A percentile compares a stretch with the other conserved stretches of the same genome.
phyloP scores from a whole-genome alignment of 257 asterid genomes.

The Leonotis leonurus region DNA sequence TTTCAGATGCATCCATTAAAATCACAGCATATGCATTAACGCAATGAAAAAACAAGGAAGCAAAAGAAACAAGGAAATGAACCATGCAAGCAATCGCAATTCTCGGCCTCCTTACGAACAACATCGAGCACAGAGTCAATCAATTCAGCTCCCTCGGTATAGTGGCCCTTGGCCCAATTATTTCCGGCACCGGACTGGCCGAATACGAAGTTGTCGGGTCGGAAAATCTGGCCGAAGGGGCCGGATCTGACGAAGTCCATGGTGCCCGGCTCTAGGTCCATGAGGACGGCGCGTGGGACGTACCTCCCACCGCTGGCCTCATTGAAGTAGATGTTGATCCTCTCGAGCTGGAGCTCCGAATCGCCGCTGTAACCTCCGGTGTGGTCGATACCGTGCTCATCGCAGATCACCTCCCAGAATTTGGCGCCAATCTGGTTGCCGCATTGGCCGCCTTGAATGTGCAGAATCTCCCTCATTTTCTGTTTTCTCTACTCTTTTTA shows the following conservation, averaged over 20 bases:
- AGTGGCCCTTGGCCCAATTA: constrained; percentile 34
- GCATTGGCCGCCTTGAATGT: constrained; percentile 58
- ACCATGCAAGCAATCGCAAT: constrained; percentile 40
- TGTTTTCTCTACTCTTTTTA: neutral
- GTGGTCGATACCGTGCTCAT: constrained; percentile 53
- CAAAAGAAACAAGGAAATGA: neutral
- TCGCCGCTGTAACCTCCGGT: constrained; percentile 42
- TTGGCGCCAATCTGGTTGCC: constrained; percentile 63
- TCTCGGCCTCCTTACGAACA: neutral
- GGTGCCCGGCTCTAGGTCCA: constrained; percentile 68
- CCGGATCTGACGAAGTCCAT: constrained; percentile 62
- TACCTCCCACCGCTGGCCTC: constrained; percentile 66
- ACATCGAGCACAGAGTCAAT: neutral
- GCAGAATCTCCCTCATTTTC: constrained; percentile 55
- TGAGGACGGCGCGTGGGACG: constrained; percentile 61
- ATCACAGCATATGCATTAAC: too few species aligned
- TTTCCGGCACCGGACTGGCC: constrained; percentile 65
- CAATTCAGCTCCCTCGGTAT: neutral
- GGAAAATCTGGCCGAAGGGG: constrained; percentile 53
- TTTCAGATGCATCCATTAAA: too few species aligned
- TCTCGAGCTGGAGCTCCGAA: constrained; percentile 49
- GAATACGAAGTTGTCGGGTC: constrained; percentile 55
- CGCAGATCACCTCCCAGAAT: constrained; percentile 59
- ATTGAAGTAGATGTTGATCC: constrained; percentile 52
- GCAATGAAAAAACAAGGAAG: constrained; percentile 3